Evolutionary conservation across 75 land plant genomes (phyloP).

Genomic region (Cunninghamia lanceolata): DNA sequence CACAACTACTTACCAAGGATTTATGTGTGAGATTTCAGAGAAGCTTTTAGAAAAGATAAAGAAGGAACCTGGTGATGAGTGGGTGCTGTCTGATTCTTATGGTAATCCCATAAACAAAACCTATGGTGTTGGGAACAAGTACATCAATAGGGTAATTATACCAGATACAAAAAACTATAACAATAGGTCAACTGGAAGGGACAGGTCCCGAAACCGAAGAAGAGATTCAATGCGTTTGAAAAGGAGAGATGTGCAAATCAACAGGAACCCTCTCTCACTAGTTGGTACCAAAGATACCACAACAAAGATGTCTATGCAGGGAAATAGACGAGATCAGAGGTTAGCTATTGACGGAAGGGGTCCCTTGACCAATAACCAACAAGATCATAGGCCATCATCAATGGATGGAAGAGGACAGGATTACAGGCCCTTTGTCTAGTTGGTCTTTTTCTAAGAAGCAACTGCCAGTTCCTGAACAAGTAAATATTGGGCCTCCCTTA

Average conservation of each 20-base stretch:
- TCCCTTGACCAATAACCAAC: neutral
- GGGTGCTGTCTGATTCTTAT: conserved; percentile 11
- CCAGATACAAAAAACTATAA: conserved; percentile 9
- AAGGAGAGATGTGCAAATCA: conserved; percentile 10
- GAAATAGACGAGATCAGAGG: neutral
- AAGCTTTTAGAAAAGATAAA: conserved; percentile 8
- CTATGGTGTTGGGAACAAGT: conserved; percentile 12
- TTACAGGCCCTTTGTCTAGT: too few species aligned
- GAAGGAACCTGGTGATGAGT: conserved; percentile 8
- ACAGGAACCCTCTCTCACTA: neutral
- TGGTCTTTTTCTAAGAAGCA: too few species aligned
- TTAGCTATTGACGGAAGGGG: neutral
- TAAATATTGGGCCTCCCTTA: conserved; percentile 74
- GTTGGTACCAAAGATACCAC: neutral
- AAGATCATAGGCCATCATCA: neutral
- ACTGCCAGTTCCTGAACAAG: conserved; percentile 64
- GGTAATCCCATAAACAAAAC: conserved; percentile 3
- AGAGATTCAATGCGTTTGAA: conserved; percentile 12
- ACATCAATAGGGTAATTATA: conserved; percentile 12
- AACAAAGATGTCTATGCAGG: neutral
- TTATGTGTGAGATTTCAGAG: conserved; percentile 12
- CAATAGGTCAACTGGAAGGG: conserved; percentile 7
- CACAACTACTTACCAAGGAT: conserved; percentile 5
- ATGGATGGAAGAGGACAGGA: conserved; percentile 7
- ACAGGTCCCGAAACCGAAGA: conserved; percentile 8